A percentile compares a stretch with the other conserved stretches of the same genome.
Conservation (phyloP, 352 stramenopile genomes). For the Phytophthora litchii region DNA sequence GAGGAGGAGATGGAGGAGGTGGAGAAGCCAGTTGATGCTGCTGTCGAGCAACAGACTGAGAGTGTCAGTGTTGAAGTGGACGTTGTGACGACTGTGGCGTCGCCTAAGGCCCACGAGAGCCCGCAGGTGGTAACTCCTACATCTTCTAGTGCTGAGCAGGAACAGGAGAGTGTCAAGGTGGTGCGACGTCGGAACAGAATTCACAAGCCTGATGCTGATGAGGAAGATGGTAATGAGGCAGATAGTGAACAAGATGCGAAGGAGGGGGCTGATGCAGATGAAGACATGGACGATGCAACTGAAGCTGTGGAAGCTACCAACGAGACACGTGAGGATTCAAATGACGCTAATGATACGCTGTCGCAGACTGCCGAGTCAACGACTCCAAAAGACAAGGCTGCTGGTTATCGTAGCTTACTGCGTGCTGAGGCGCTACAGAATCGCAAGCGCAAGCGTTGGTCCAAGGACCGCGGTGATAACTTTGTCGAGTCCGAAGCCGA, state of each 20-base stretch:
- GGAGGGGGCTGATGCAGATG: conserved; percentile 36
- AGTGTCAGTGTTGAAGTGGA: background rate
- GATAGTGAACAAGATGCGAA: conserved; percentile 65
- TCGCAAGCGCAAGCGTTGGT: conserved; percentile 59
- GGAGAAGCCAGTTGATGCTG: background rate
- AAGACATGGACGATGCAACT: conserved; percentile 17
- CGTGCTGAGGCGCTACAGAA: conserved; percentile 60
- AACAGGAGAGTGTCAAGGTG: conserved; percentile 31
- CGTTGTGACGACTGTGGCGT: too few species aligned
- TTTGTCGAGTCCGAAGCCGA: conserved; percentile 87
- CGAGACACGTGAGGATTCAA: conserved; percentile 8
- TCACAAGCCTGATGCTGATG: conserved; percentile 40
- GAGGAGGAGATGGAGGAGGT: conserved; percentile 13
- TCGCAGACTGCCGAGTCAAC: conserved; percentile 17
- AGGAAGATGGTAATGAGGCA: conserved; percentile 66
- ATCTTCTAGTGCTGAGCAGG: conserved; percentile 4
- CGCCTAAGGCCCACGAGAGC: too few species aligned
- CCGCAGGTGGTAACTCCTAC: too few species aligned
- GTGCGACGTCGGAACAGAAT: conserved; percentile 53
- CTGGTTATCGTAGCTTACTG: conserved; percentile 69
- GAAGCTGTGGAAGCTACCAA: conserved; percentile 21
- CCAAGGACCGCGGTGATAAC: conserved; percentile 49
- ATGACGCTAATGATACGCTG: conserved; percentile 3
- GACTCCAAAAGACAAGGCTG: conserved; percentile 59
- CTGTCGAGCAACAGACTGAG: conserved; percentile 6